Percentiles rank a stretch among this genome's conserved stretches.
phyloP scores from a whole-genome alignment of 768 basidiomycete species.

The Suillus clintonianus region DNA sequence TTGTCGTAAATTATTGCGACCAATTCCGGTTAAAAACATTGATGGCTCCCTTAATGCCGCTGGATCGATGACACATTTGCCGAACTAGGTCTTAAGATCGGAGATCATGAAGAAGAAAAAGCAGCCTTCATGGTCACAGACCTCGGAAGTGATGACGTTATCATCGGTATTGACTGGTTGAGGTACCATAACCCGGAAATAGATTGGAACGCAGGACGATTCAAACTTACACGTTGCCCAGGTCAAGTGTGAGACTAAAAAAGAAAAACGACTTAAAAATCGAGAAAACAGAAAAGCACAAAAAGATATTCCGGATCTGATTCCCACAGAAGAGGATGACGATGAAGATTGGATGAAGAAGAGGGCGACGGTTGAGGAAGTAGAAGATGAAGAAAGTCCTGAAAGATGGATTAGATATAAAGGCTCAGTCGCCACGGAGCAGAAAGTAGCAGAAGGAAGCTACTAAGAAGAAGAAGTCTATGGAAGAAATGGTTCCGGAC shows the following conservation, averaged over 20 bases:
- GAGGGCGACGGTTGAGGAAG: neutral
- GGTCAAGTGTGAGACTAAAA: neutral
- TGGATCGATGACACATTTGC: neutral
- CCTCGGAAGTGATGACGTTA: neutral
- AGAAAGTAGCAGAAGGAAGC: neutral
- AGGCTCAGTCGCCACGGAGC: neutral
- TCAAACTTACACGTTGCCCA: neutral
- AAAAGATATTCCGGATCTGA: neutral
- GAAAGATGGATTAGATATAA: neutral
- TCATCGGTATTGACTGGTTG: neutral
- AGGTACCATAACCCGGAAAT: neutral
- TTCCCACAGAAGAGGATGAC: neutral
- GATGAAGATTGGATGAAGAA: accelerated
- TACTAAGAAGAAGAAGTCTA: neutral
- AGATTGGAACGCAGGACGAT: neutral
- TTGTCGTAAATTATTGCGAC: neutral
- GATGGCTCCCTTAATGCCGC: neutral
- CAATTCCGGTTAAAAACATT: neutral
- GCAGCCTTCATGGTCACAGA: neutral
- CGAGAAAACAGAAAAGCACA: neutral
- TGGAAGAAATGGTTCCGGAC: neutral
- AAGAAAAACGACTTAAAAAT: neutral
- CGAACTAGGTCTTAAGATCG: neutral
- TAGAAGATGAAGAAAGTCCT: neutral
- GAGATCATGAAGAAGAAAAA: neutral